phyloP scores from a whole-genome alignment of 148 eudicot genomes.

The Rhododendron mucronatum region DNA sequence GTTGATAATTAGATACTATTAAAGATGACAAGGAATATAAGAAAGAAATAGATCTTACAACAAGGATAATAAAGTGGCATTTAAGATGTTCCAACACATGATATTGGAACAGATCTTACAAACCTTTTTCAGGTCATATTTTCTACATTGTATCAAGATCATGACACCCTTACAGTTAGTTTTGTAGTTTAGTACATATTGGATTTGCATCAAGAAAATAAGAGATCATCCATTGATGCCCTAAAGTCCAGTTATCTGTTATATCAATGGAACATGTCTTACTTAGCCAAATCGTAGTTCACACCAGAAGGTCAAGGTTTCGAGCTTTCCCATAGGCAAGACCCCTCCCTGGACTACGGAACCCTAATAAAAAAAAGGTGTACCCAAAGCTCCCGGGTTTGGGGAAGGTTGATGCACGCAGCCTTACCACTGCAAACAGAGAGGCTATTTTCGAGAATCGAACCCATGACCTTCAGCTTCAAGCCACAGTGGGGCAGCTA shows the following conservation, averaged over 20 bases:
- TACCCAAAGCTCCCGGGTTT: neutral
- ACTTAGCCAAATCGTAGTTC: neutral
- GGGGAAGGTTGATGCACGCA: neutral
- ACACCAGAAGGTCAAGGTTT: neutral
- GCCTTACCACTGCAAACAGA: neutral
- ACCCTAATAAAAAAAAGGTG: neutral
- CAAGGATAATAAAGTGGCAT: neutral
- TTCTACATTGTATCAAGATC: neutral
- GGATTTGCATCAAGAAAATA: neutral
- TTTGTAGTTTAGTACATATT: neutral
- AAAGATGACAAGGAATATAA: no score
- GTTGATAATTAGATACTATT: no score
- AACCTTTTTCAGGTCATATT: neutral
- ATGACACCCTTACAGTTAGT: neutral
- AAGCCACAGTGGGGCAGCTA: neutral
- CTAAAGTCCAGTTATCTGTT: neutral
- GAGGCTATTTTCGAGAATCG: neutral
- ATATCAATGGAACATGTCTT: neutral
- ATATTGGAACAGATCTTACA: neutral
- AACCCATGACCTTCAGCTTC: neutral
- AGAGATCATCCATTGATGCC: neutral
- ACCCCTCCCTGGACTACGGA: neutral
- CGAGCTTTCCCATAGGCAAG: neutral
- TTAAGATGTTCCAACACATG: neutral
- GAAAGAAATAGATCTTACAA: neutral